A percentile compares a stretch with the other conserved stretches of the same genome.
Evolutionary conservation across 345 rosid species (phyloP).

Genomic region (Hibiscus syriacus): DNA sequence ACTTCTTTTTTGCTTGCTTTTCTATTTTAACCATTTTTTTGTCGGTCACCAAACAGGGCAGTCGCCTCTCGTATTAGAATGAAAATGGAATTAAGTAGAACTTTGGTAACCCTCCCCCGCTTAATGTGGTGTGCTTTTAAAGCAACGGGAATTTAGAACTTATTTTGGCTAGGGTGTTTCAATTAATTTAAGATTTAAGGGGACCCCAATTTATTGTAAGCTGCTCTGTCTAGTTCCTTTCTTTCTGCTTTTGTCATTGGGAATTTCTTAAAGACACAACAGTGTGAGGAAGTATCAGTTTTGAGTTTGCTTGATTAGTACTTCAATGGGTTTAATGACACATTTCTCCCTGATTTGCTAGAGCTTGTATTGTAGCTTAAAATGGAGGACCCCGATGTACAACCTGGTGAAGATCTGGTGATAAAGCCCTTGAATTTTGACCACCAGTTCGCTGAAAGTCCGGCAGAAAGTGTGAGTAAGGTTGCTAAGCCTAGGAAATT

Average conservation of each 20-base stretch:
- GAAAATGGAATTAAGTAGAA: neutral
- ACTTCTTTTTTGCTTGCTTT: neutral
- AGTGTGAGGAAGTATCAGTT: neutral
- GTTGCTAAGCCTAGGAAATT: constrained; percentile 29
- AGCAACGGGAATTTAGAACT: neutral
- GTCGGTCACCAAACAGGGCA: constrained; percentile 10
- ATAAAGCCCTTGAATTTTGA: constrained; percentile 25
- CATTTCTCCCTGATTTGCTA: constrained; percentile 11
- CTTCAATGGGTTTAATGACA: constrained; percentile 22
- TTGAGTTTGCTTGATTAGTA: constrained; percentile 5
- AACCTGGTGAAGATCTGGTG: constrained; percentile 29
- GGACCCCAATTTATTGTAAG: neutral
- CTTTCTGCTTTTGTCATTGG: neutral
- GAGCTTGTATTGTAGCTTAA: constrained; percentile 13
- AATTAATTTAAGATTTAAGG: neutral
- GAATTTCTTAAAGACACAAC: neutral
- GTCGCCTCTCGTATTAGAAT: neutral
- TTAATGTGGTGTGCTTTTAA: constrained; percentile 2
- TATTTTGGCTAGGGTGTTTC: neutral
- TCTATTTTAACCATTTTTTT: constrained; percentile 1
- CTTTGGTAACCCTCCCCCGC: neutral
- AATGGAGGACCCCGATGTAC: constrained; percentile 57
- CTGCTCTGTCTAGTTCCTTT: neutral
- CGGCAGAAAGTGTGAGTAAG: constrained; percentile 31
- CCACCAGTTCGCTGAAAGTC: constrained; percentile 28